Conservation (phyloP, 352 stramenopile genomes). For the Achlya hypogyna region DNA sequence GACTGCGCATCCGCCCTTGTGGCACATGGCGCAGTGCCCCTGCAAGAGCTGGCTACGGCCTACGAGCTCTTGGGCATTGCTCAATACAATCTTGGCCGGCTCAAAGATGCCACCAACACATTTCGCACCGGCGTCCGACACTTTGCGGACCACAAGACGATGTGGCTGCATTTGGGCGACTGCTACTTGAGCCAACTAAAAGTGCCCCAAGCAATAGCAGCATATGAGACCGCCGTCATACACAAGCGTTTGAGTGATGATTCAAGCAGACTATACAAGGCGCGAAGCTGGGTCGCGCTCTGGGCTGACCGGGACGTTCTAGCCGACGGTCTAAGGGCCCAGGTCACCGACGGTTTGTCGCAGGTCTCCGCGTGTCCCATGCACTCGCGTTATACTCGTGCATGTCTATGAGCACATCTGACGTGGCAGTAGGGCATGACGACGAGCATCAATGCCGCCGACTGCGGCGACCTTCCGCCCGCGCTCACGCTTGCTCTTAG, state of each 20-base stretch:
- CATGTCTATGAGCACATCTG: neutral
- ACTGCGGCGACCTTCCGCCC: neutral
- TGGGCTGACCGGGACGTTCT: conserved; percentile 51
- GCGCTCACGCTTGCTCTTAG: neutral
- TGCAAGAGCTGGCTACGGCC: conserved; percentile 21
- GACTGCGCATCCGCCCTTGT: conserved; percentile 21
- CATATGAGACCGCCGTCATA: conserved; percentile 41
- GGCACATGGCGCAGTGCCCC: too few species aligned
- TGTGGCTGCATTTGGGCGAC: conserved; percentile 62
- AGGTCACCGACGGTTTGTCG: conserved; percentile 23
- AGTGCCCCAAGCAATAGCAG: conserved; percentile 31
- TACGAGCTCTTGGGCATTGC: conserved; percentile 62
- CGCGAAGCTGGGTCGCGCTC: conserved; percentile 53
- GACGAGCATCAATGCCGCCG: conserved; percentile 20
- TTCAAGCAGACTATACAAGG: conserved; percentile 46
- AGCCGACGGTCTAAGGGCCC: conserved; percentile 29
- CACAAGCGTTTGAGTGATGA: conserved; percentile 30
- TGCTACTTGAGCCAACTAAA: conserved; percentile 51
- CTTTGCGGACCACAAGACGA: conserved; percentile 35
- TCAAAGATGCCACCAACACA: conserved; percentile 42
- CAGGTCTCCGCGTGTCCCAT: conserved; percentile 28
- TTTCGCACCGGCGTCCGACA: conserved; percentile 48
- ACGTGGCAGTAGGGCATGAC: conserved; percentile 26
- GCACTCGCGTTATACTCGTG: too few species aligned
- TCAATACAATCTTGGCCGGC: conserved; percentile 56